Evolutionary conservation across 2,329 filamentous ascomycete genomes (phyloP).

Genomic region (Pseudogymnoascus sp.): DNA sequence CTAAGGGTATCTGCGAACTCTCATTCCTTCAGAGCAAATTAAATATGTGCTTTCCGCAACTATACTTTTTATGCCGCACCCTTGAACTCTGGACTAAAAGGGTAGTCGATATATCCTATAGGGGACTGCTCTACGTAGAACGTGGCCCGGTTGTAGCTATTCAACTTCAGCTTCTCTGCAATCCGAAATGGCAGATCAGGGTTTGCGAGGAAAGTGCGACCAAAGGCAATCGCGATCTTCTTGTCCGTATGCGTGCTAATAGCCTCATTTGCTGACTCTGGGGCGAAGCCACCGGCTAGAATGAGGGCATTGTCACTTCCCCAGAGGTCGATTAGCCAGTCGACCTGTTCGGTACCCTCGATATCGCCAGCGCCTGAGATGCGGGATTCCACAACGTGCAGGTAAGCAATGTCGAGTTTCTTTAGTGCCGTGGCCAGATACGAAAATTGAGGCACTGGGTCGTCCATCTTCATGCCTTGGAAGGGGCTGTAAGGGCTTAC

Average conservation of each 20-base stretch:
- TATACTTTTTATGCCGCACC: not conserved
- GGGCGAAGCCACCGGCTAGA: constrained; percentile 39
- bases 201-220: constrained; percentile 40
- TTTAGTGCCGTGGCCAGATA: constrained; percentile 46
- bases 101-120: constrained; percentile 9
- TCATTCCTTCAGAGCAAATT: not conserved
- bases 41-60: not conserved
- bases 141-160: constrained; percentile 35
- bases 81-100: constrained; percentile 10
- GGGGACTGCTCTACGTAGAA: constrained; percentile 32
- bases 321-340: constrained; percentile 40
- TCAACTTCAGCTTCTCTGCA: constrained; percentile 34
- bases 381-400: constrained; percentile 51
- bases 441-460: constrained; percentile 55
- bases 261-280: constrained; percentile 19
- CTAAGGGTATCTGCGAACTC: not conserved
- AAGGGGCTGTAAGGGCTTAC: constrained; percentile 53
- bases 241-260: constrained; percentile 31
- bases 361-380: constrained; percentile 28
- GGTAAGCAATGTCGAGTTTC: constrained; percentile 46
- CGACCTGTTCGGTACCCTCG: constrained; percentile 32
- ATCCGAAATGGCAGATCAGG: constrained; percentile 41
- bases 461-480: constrained; percentile 54
- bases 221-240: constrained; percentile 39
- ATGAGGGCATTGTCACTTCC: constrained; percentile 36